Percentiles rank a stretch among this genome's conserved stretches.
Evolutionary conservation across 116 monocot species (phyloP).

Genomic region (Zostera marina): DNA sequence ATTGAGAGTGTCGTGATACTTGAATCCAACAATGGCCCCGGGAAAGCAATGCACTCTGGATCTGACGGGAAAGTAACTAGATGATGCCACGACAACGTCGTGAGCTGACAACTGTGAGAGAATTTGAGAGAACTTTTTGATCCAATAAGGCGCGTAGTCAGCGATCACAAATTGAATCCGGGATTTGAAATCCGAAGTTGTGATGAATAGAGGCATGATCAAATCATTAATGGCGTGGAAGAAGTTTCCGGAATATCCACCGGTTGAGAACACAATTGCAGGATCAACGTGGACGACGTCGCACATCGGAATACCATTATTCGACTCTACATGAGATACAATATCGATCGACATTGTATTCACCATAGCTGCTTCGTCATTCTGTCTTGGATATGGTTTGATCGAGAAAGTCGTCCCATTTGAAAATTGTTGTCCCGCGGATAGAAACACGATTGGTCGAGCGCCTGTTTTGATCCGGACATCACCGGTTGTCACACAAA

Average conservation of each 20-base stretch:
- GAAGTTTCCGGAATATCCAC: conserved; percentile 44
- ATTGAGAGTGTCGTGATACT: conserved; percentile 32
- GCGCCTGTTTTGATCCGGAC: conserved; percentile 15
- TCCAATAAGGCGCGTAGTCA: conserved; percentile 23
- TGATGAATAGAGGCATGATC: conserved; percentile 34
- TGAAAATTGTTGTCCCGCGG: conserved; percentile 10
- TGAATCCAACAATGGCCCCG: conserved; percentile 30
- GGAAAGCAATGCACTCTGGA: conserved; percentile 39
- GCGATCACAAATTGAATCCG: conserved; percentile 17
- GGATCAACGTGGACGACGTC: conserved; percentile 21
- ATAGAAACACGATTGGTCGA: conserved; percentile 16
- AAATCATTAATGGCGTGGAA: conserved; percentile 48
- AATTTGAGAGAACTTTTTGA: conserved; percentile 20
- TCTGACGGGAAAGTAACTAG: neutral
- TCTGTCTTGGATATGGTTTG: conserved; percentile 30
- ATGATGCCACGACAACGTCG: conserved; percentile 7
- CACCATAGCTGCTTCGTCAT: conserved; percentile 23
- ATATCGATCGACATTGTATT: conserved; percentile 16
- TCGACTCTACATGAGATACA: neutral
- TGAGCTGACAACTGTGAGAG: conserved; percentile 17
- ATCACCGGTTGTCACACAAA: conserved; percentile 20
- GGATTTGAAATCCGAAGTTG: conserved; percentile 15
- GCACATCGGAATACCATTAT: conserved; percentile 12
- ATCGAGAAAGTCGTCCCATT: neutral
- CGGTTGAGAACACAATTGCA: conserved; percentile 45